Evolutionary conservation across 2,329 filamentous ascomycete species (phyloP).

Genomic region (Fusarium abutilonis): DNA sequence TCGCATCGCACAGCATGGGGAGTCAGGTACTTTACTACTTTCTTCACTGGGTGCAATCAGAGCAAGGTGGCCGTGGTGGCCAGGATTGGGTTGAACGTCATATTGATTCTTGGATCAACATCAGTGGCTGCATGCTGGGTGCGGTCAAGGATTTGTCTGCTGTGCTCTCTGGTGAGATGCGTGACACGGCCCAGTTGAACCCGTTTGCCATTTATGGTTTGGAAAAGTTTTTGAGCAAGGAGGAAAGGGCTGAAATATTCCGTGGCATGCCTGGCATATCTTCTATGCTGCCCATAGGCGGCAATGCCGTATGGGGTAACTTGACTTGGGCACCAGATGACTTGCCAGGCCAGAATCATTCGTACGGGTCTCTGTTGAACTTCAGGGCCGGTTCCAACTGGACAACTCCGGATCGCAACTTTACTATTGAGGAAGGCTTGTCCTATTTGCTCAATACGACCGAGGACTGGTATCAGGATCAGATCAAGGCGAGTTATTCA

Average conservation of each 20-base stretch:
- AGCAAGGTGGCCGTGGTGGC: conserved; percentile 82
- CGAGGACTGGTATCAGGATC: conserved; percentile 85
- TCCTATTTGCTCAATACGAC: conserved; percentile 80
- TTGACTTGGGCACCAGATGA: conserved; percentile 89
- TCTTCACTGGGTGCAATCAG: conserved; percentile 81
- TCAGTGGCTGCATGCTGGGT: conserved; percentile 97
- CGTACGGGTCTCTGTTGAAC: conserved; percentile 84
- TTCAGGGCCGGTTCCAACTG: conserved; percentile 76
- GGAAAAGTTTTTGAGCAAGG: conserved; percentile 91
- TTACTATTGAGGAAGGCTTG: conserved; percentile 82
- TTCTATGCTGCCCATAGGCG: conserved; percentile 95
- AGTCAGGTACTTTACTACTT: conserved; percentile 92
- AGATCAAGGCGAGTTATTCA: conserved; percentile 81
- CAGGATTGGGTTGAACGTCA: conserved; percentile 89
- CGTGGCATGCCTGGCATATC: conserved; percentile 96
- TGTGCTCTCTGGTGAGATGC: conserved; percentile 95
- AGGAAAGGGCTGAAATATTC: conserved; percentile 93
- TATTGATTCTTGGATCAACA: conserved; percentile 96
- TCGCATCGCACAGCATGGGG: conserved; percentile 97
- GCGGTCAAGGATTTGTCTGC: conserved; percentile 91
- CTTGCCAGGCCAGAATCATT: conserved; percentile 73
- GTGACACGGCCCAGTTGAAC: conserved; percentile 95
- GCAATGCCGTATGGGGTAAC: conserved; percentile 95
- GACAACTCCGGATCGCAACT: conserved; percentile 73
- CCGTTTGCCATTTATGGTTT: conserved; percentile 96